Conservation (phyloP, 257 asterid genomes). For the Schizonepeta tenuifolia region DNA sequence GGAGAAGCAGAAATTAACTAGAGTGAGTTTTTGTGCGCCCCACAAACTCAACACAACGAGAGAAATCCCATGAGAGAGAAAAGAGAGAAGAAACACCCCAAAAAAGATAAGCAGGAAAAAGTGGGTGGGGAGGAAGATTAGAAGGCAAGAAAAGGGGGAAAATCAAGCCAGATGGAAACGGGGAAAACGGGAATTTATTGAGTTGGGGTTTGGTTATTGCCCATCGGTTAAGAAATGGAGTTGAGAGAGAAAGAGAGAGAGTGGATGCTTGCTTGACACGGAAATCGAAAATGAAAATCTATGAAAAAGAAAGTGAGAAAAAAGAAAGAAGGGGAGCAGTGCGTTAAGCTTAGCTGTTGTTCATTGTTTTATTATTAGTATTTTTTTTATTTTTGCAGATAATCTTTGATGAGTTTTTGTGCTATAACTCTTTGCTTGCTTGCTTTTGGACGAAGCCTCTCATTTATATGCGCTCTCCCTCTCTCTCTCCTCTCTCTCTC, state of each 20-base stretch:
- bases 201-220: constrained; percentile 47
- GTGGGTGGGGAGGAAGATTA: constrained; percentile 54
- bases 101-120: constrained; percentile 10
- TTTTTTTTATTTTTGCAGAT: not conserved
- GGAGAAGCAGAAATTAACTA: not conserved
- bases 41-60: constrained; percentile 32
- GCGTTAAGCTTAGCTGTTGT: constrained; percentile 45
- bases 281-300: constrained; percentile 88
- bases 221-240: constrained; percentile 56
- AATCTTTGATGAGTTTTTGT: constrained; percentile 17
- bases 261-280: constrained; percentile 97
- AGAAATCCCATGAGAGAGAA: constrained; percentile 20
- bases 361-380: constrained; percentile 16
- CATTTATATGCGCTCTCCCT: not conserved
- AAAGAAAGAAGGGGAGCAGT: constrained; percentile 15
- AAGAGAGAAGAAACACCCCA: not conserved
- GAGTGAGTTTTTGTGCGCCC: constrained; percentile 33
- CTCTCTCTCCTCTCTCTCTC: constrained; percentile 13
- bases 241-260: constrained; percentile 28
- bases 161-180: constrained; percentile 22
- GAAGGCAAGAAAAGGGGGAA: constrained; percentile 61
- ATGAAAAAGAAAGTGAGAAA: constrained; percentile 26
- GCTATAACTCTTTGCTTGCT: constrained; percentile 34
- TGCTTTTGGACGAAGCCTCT: constrained; percentile 50
- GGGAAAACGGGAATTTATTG: constrained; percentile 30